Conservation (phyloP, 495 filamentous ascomycete genomes). For the Glonium stellatum region DNA sequence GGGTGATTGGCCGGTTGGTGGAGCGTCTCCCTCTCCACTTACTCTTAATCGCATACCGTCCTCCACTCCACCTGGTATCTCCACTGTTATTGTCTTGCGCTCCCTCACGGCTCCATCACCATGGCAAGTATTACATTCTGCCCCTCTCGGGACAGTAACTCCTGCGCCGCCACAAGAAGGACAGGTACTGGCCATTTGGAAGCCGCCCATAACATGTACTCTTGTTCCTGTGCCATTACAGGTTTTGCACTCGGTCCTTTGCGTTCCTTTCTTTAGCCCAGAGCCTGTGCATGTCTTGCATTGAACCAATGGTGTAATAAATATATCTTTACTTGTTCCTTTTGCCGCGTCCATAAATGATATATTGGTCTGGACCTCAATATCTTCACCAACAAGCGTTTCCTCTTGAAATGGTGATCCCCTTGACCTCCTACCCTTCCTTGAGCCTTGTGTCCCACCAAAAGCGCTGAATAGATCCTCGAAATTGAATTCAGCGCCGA, state of each 20-base stretch:
- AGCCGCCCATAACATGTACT: slow-evolving; percentile 85
- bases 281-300: slow-evolving; percentile 77
- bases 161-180: slow-evolving; percentile 71
- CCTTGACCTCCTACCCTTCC: slow-evolving; percentile 43
- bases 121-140: slow-evolving; percentile 67
- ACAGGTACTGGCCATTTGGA: slow-evolving; percentile 92
- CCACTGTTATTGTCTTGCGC: slow-evolving; percentile 69
- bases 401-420: slow-evolving; percentile 61
- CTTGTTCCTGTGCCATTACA: slow-evolving; percentile 83
- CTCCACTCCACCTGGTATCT: slow-evolving; percentile 90
- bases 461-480: slow-evolving; percentile 93
- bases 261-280: slow-evolving; percentile 75
- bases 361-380: slow-evolving; percentile 85
- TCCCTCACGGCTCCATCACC: slow-evolving; percentile 76
- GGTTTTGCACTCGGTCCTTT: slow-evolving; percentile 61
- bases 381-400: slow-evolving; percentile 80
- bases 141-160: slow-evolving; percentile 60
- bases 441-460: slow-evolving; percentile 54
- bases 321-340: slow-evolving; percentile 71
- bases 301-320: slow-evolving; percentile 64
- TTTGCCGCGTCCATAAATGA: slow-evolving; percentile 96
- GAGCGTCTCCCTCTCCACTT: slow-evolving; percentile 75
- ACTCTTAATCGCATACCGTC: slow-evolving; percentile 89
- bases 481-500: slow-evolving; percentile 79
- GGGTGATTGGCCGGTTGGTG: slow-evolving; percentile 58